These are phyloP conservation scores for Penicillium sp. DNA, from an alignment of 2,329 filamentous ascomycete species.

Conservation along the genomic window DNA sequence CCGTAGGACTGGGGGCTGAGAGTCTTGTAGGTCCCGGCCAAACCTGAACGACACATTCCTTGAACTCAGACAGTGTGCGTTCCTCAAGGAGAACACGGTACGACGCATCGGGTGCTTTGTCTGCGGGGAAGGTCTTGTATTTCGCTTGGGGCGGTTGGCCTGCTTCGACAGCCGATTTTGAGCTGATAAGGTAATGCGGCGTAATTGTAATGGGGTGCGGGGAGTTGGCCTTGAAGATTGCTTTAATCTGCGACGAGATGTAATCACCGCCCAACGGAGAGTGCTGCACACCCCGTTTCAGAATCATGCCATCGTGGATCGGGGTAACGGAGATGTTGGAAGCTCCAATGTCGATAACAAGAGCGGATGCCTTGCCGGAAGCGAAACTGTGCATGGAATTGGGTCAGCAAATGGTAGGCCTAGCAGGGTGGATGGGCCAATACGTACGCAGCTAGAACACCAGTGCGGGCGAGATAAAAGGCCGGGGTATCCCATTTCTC, in stretches of 20 bases:
- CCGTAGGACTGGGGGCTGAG: constrained; percentile 48
- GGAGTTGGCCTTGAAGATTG: constrained; percentile 66
- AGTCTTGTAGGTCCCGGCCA: constrained; percentile 80
- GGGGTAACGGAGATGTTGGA: constrained; percentile 85
- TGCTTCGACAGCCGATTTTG: constrained; percentile 85
- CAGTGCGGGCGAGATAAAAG: constrained; percentile 87
- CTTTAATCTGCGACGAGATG: constrained; percentile 82
- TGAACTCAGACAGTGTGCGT: constrained; percentile 90
- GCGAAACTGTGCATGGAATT: constrained; percentile 59
- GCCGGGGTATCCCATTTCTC: constrained; percentile 94
- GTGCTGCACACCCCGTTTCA: constrained; percentile 84
- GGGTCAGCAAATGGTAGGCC: constrained; percentile 7
- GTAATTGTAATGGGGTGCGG: constrained; percentile 71
- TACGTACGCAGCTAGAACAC: constrained; percentile 74
- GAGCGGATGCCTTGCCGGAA: constrained; percentile 85
- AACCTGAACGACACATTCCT: constrained; percentile 92
- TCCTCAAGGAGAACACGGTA: constrained; percentile 88
- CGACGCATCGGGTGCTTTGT: constrained; percentile 59
- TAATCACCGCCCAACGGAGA: constrained; percentile 86
- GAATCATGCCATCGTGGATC: constrained; percentile 88
- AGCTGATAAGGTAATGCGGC: constrained; percentile 83
- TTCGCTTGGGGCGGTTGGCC: constrained; percentile 73
- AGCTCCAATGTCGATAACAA: constrained; percentile 89
- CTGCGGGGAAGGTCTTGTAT: constrained; percentile 66
- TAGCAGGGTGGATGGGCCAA: neutral